Evolutionary conservation across 306 rosid genomes (phyloP), one percentile per base, ranked within the genome.

Genomic region (Clitoria ternatea): DNA sequence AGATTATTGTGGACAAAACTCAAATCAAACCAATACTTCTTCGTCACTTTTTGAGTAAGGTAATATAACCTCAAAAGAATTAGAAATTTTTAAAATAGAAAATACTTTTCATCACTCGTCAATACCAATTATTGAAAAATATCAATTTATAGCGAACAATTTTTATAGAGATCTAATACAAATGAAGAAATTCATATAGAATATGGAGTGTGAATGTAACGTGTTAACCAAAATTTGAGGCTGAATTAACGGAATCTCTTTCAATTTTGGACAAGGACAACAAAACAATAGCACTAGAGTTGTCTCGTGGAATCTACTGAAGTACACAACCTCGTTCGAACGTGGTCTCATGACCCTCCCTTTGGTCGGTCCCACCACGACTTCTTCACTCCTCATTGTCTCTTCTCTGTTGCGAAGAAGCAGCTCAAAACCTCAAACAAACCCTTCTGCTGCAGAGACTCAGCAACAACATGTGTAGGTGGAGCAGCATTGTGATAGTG

Each of bases 291-390:
- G n/a, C n/a, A n/a, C n/a, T n/a, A 5, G 18, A 55, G 23, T 40
- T 60, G 76, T 37, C 65, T 8, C 14, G 6, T 57, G 7, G 3
- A 9, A 18, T 35, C 15, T 2, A 19, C 17, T 33, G 26, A 59
- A 18, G 24, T 47, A 30, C 27, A 55, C 9, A 14, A 6, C 14
- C 76, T 66, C 24, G 60, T 66, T 78, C 66, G 65, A 76, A 81
- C 89, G 86, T 88, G 90, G 60, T 71, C 7, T 33, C 77, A 53
- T 56, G 77, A 79, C 30, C 49, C 53, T 64, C 35, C 17, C 18
- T 67, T 30, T 29, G 17, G 13, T 5, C 45, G 80, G 87, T 48
- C 87, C 92, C 86, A 47, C 82, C 70, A 42, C 32, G 0, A 3
- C 37, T 14, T 1, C 39, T 44, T 37, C 66, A 44, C 61, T 54